These are phyloP conservation scores for Melastoma malabathricum DNA, from an alignment of 345 rosid genomes.

Conservation along the genomic window DNA sequence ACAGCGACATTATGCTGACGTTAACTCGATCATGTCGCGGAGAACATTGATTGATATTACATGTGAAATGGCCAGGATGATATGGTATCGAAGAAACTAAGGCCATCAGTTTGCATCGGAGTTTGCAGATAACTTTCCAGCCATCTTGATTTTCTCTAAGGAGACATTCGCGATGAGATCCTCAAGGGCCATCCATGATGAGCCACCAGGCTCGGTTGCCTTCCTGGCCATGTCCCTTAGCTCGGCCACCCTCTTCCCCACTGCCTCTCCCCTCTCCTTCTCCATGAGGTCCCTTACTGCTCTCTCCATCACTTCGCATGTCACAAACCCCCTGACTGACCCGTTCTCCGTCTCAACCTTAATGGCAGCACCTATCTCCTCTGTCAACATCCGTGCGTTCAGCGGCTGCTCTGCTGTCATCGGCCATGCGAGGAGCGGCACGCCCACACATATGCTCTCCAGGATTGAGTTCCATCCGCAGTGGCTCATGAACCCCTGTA, in stretches of 20 bases:
- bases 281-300: constrained; percentile 52
- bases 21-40: no score
- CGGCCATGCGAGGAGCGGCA: constrained; percentile 76
- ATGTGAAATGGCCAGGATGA: no score
- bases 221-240: constrained; percentile 29
- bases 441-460: constrained; percentile 58
- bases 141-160: background rate
- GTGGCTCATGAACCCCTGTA: constrained; percentile 62
- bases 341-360: constrained; percentile 40
- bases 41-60: no score
- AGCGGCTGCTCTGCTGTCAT: constrained; percentile 67
- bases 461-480: constrained; percentile 80
- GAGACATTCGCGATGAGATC: constrained; percentile 19
- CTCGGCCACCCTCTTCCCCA: constrained; percentile 29
- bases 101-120: no score
- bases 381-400: constrained; percentile 50
- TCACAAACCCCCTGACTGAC: constrained; percentile 31
- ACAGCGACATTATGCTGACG: no score
- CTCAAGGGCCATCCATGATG: constrained; percentile 49
- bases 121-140: no score
- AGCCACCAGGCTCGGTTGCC: constrained; percentile 45
- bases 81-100: no score
- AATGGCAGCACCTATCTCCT: constrained; percentile 47
- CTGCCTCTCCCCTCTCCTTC: constrained; percentile 36
- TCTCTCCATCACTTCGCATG: constrained; percentile 26